Evolutionary conservation across 176 grass and related monocot species (phyloP), one percentile per base, ranked within the genome.

Genomic region (Neostapfia colusana): DNA sequence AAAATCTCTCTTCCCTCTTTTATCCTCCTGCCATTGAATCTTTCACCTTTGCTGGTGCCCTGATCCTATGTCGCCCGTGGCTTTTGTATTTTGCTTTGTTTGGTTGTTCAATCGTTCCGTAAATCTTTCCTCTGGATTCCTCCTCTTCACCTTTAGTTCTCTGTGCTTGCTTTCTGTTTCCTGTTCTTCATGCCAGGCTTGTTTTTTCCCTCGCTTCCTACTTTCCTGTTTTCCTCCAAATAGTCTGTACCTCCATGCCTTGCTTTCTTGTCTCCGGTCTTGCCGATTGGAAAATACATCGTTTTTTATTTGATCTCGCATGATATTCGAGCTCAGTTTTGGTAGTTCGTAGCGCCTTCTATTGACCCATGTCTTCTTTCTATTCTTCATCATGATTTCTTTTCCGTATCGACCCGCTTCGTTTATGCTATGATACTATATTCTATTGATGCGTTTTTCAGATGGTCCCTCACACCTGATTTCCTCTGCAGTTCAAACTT

Each of bases 401-500:
- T 55, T 20, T 61, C 28, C 15, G 60, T 69, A 66, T 60, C 54
- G 25, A 69, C 62, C 72, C 41, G 16, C 10, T 66, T 61, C 58
- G 20, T 13, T 20, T 27, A 42, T 42, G 49, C 72, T 75, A 9
- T 34, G 17, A 4, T 37, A 9, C 46, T 36, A 65, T 62, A 64
- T 55, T 54, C 10, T 79, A 50, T 56, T 64, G 55, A 59, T 77
- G 66, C 11, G 41, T 59, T 67, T 40, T 55, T 45, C 8, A 6
- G 25, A 82, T 84, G 77, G 77, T 79, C 78, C 77, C 70, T 82
- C 54, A 6, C 73, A 59, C 74, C 55, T 82, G 84, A 87, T 84
- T 61, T 70, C 72, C 23, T 76, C 77, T 60, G 82, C 48, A 85
- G 77, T 85, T 84, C 77, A 89, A 85, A 85, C 77, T 81, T 77